These are phyloP conservation scores for Acorus calamus DNA, from an alignment of 106 monocot genomes.

Conservation along the genomic window DNA sequence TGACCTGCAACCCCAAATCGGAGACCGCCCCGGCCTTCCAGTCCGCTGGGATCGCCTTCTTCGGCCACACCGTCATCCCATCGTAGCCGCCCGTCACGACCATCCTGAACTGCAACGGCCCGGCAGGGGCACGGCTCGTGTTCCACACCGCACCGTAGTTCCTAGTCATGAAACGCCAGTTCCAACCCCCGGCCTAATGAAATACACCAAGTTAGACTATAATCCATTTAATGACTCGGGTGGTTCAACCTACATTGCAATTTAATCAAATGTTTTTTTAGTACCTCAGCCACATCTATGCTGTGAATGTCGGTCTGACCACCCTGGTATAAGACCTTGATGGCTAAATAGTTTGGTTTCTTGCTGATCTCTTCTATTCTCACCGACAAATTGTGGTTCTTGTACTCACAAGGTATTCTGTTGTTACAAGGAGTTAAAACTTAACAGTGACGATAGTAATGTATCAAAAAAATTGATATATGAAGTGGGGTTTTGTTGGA, in stretches of 20 bases:
- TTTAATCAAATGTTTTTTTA: background rate
- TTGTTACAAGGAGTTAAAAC: background rate
- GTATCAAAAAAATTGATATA: too few species aligned
- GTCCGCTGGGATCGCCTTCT: conserved; percentile 39
- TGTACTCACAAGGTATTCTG: conserved; percentile 72
- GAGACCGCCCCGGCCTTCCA: conserved; percentile 59
- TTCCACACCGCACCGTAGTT: conserved; percentile 57
- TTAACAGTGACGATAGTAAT: too few species aligned
- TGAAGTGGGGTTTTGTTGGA: too few species aligned
- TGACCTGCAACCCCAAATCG: conserved; percentile 65
- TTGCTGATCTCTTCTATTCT: conserved; percentile 64
- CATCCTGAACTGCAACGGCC: conserved; percentile 69
- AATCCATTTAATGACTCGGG: too few species aligned
- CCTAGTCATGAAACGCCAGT: conserved; percentile 62
- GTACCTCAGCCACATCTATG: conserved; percentile 30
- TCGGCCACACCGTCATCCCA: conserved; percentile 81
- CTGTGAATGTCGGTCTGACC: conserved; percentile 76
- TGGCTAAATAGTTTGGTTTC: conserved; percentile 33
- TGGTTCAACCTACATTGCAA: background rate
- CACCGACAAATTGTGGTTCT: conserved; percentile 43
- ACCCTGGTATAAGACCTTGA: conserved; percentile 74
- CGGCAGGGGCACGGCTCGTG: conserved; percentile 37
- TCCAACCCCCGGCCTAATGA: conserved; percentile 22
- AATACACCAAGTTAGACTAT: too few species aligned
- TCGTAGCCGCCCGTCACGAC: conserved; percentile 77